Evolutionary conservation across 169 alveolate species (phyloP).

Genomic region (Perkinsus chesapeaki): DNA sequence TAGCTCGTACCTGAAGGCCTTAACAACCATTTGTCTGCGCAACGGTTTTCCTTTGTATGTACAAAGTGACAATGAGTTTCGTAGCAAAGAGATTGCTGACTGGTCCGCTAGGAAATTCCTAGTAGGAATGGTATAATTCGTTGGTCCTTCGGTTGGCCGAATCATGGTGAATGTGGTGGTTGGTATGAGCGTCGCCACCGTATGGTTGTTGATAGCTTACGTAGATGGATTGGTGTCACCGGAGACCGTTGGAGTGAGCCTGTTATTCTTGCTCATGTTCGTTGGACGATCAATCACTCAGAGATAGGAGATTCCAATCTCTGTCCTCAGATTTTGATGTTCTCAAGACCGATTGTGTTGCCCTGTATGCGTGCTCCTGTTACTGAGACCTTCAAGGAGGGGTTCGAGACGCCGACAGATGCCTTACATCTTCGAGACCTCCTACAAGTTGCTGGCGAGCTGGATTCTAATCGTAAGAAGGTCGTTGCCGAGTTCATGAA

Average conservation of each 20-base stretch:
- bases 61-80: not conserved
- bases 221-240: not conserved
- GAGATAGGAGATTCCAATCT: not conserved
- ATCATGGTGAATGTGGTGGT: not conserved
- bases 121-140: not conserved
- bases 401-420: not conserved
- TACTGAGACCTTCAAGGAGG: not conserved
- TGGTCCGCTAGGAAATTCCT: not conserved
- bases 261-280: not conserved
- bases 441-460: not conserved
- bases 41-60: not conserved
- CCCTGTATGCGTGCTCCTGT: not conserved
- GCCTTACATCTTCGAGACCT: not conserved
- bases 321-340: not conserved
- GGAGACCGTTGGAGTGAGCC: not conserved
- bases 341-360: not conserved
- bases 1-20: not conserved
- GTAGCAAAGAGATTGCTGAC: not conserved
- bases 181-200: not conserved
- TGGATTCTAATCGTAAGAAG: not conserved
- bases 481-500: not conserved
- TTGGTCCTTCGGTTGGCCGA: not conserved
- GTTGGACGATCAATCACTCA: not conserved
- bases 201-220: not conserved
- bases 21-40: not conserved